Evolutionary conservation across 164 flowering plant species (phyloP), one percentile per base, ranked within the genome.

Genomic region (Malania oleifera): DNA sequence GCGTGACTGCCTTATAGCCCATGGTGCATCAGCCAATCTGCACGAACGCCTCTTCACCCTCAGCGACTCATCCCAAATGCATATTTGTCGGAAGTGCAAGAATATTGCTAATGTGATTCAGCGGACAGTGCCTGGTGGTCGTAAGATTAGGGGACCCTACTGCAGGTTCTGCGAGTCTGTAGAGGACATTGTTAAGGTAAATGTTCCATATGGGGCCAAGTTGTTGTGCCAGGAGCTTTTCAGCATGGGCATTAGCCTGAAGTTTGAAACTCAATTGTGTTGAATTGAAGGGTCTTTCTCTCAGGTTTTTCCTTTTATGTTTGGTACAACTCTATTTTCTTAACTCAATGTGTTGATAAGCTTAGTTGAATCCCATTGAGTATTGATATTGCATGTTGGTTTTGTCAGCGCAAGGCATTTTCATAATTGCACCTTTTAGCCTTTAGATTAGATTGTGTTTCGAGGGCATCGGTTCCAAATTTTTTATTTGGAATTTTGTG

Each of bases 131-230:
- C 43, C 75, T 13, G 85, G 84, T 20, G 87, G 92, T 6, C 65
- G 73, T 19, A 86, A 83, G 73, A 62, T 87, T 5, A 63, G 97
- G 37, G 97, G 98, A 2, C 95, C 98, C 0, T 87, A 74, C 43
- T 92, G 97, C 61, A 72, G 87, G 28, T 61, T 83, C 34, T 93
- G 98, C 49, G 77, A 82, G 38, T 80, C 97, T 0, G 72, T 64
- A 0, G 97, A 93, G 54, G 72, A 82, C 20, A 76, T 93, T 10
- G 78, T 90, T 0, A 81, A 68, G 77, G 91, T 79, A 0, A 76
- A 66, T 54, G 95, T 87, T 23, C 98, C 98, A 0, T 89, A 93
- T 62, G 98, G 98, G 2, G 98, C 97, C 5, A 93, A 93, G 73
- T 51, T 93, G 41, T 73, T 93, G 38, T 70, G 72, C 65, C 98